These are phyloP conservation scores for Salvia splendens DNA, from an alignment of 257 asterid species.

Conservation along the genomic window DNA sequence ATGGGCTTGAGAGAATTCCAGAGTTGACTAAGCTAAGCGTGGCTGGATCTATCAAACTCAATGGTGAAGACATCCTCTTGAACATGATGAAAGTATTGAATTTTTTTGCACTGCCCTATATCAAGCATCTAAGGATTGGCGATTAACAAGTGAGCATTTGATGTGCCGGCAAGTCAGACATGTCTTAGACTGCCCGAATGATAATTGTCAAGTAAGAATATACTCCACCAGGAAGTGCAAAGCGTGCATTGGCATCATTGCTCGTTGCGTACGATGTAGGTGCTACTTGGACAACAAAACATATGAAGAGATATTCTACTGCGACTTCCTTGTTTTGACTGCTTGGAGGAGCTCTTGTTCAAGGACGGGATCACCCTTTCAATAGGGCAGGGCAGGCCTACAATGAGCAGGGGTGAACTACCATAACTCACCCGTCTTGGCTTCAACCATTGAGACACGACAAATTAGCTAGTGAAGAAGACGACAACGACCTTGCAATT, in stretches of 20 bases:
- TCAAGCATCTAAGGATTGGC: constrained; percentile 61
- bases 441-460: background rate
- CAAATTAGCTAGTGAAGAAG: background rate
- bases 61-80: constrained; percentile 45
- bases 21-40: constrained; percentile 70
- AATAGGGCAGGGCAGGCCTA: constrained; percentile 16
- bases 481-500: no score
- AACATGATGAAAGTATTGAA: constrained; percentile 50
- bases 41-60: constrained; percentile 55
- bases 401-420: constrained; percentile 35
- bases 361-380: constrained; percentile 35
- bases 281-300: constrained; percentile 58
- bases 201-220: constrained; percentile 49
- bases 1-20: constrained; percentile 56
- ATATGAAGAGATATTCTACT: constrained; percentile 59
- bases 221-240: constrained; percentile 48
- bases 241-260: constrained; percentile 63
- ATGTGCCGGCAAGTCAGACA: constrained; percentile 54
- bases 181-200: constrained; percentile 75
- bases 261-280: constrained; percentile 74
- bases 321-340: constrained; percentile 53
- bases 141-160: constrained; percentile 47
- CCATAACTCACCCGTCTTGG: constrained; percentile 31
- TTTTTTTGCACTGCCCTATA: constrained; percentile 53
- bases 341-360: constrained; percentile 39